Evolutionary conservation across 805 yeast genomes (phyloP), one percentile per base, ranked within the genome.

Genomic region (Kuraishia floccosa): DNA sequence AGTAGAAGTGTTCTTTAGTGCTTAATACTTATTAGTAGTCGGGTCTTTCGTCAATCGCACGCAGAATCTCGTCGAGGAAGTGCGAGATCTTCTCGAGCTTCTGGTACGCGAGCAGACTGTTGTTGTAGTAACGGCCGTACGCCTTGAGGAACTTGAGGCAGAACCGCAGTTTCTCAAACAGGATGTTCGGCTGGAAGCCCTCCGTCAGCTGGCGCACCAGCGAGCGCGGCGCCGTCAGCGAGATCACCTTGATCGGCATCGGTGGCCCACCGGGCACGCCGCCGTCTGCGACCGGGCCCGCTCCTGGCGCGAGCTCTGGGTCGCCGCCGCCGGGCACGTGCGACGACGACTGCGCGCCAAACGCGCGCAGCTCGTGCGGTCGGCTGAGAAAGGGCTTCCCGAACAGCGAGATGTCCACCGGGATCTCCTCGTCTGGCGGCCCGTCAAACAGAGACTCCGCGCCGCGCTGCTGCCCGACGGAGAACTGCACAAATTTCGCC

Each of bases 1-100:
- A 32, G 22, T 25, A 34, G 27, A 24, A 24, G 16, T 24, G 27
- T n/a, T n/a, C n/a, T n/a, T n/a, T n/a, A n/a, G n/a, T n/a, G n/a
- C n/a, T n/a, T n/a, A n/a, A n/a, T n/a, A n/a, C n/a, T n/a, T n/a
- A n/a, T n/a, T n/a, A n/a, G n/a, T n/a, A n/a, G n/a, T n/a, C n/a
- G n/a, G n/a, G n/a, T n/a, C n/a, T n/a, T n/a, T n/a, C n/a, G n/a
- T n/a, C n/a, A n/a, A n/a, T n/a, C n/a, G n/a, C n/a, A n/a, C n/a
- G n/a, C n/a, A n/a, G n/a, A n/a, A 28, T 28, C 30, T 28, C 24
- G 20, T 17, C 17, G 7, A 28, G 16, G 14, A 18, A 28, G 22
- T 16, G 17, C 14, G 46, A 30, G n/a, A 46, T 25, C 22, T 39
- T 40, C 24, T 42, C 46, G 19, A 41, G 36, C 29, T 46, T 44